Conservation (phyloP, 176 grass and related monocot genomes). For the Oropetium thomaeum region DNA sequence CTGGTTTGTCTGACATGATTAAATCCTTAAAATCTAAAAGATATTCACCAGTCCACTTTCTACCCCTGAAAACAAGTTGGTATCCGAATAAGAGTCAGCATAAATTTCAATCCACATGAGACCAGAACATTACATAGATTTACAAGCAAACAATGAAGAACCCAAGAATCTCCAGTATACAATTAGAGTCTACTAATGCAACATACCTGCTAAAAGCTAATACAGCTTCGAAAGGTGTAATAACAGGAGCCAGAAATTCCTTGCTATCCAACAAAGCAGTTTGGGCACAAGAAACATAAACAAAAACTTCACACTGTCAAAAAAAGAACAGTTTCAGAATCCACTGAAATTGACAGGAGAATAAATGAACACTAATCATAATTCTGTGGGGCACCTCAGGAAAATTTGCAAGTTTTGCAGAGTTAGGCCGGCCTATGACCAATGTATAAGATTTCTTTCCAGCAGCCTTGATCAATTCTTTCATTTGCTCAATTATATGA, state of each 20-base stretch:
- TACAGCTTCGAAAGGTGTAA: slow-evolving; percentile 92
- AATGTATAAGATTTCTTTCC: slow-evolving; percentile 97
- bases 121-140: background rate
- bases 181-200: background rate
- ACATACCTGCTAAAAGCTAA: slow-evolving; percentile 88
- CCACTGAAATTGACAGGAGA: background rate
- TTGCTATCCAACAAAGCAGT: slow-evolving; percentile 98
- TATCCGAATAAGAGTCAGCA: background rate
- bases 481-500: slow-evolving; percentile 90
- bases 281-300: slow-evolving; percentile 96
- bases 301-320: slow-evolving; percentile 83
- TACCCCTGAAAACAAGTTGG: slow-evolving; percentile 51
- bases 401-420: slow-evolving; percentile 95
- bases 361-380: background rate
- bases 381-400: slow-evolving; percentile 63
- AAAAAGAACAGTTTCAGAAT: slow-evolving; percentile 8
- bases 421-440: slow-evolving; percentile 87
- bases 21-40: slow-evolving; percentile 90
- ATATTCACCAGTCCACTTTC: slow-evolving; percentile 89
- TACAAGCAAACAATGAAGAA: background rate
- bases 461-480: slow-evolving; percentile 73
- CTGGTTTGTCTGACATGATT: slow-evolving; percentile 34
- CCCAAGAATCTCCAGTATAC: background rate
- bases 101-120: background rate
- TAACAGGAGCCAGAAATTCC: slow-evolving; percentile 85